These are phyloP conservation scores for Zancudomyces culisetae DNA, from an alignment of 371 early-diverging fungal genomes.

Conservation along the genomic window DNA sequence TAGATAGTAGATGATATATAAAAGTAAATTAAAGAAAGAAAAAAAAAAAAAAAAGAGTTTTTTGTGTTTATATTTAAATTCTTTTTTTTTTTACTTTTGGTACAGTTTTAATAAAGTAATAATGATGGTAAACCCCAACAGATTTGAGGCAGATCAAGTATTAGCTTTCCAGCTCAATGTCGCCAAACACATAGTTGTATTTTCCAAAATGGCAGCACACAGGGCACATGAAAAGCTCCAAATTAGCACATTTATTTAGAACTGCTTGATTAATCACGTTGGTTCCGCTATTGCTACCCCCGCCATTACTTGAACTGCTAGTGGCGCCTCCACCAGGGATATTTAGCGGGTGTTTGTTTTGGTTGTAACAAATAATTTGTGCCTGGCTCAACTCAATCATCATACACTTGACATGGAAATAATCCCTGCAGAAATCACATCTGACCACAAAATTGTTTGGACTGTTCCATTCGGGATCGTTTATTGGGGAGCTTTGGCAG, in stretches of 20 bases:
- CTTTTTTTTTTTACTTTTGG: background rate
- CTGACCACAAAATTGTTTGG: conserved; percentile 26
- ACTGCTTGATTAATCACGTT: background rate
- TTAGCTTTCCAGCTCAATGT: conserved; percentile 8
- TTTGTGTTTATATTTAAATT: background rate
- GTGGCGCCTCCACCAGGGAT: conserved; percentile 8
- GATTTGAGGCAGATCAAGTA: background rate
- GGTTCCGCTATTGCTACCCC: background rate
- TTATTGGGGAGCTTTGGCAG: conserved; percentile 7
- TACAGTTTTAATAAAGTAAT: background rate
- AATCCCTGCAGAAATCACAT: conserved; percentile 37
- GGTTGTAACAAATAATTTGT: conserved; percentile 9
- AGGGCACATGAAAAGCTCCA: conserved; percentile 11
- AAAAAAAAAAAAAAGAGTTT: background rate
- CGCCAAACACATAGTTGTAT: conserved; percentile 14
- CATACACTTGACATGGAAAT: conserved; percentile 36
- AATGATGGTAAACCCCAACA: background rate
- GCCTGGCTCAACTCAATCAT: conserved; percentile 10
- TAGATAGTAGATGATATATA: too few species aligned
- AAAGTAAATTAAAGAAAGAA: too few species aligned
- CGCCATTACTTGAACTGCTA: background rate
- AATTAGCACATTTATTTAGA: background rate
- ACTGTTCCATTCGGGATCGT: conserved; percentile 7
- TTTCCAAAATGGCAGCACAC: conserved; percentile 8
- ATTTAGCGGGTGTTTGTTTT: conserved; percentile 8